Evolutionary conservation across 306 rosid species (phyloP), one percentile per base, ranked within the genome.

Genomic region (Inga laurina): DNA sequence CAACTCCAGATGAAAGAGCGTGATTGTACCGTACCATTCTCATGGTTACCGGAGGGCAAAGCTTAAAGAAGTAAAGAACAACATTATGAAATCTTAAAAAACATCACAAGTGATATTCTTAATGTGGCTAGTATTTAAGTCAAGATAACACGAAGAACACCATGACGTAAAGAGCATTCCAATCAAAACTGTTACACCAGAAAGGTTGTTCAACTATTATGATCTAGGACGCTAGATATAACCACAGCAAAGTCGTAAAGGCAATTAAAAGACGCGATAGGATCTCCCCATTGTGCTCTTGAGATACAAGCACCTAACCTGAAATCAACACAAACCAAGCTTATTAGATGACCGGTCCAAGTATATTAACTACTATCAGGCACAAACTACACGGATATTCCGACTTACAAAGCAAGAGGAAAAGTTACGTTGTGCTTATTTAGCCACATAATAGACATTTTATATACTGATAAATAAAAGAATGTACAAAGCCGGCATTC

Each of bases 261-360:
- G 59, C n/a, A 21, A 13, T 80, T 39, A 80, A 52, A 80, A 80
- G 57, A 80, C 77, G 32, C 83, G 83, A 14, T 69, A 68, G 56
- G 83, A 56, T 70, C 56, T 68, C 44, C 83, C 83, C 83, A 80
- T 80, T 5, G 83, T 80, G 62, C 83, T 80, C 83, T 80, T 80
- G 44, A 80, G 83, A 16, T 80, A 80, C 83, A 80, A 70, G 59
- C 83, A 80, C 77, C 83, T 37, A 3, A 80, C 83, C 83, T 80
- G 83, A 51, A 80, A 80, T 49, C 35, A 21, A 79, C 12, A 35
- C 39, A 41, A 79, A 6, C 1, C 66, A 39, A 39, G 8, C 8
- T 39, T 6, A 74, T 73, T 46, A 72, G 24, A 72, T 24, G 22
- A 46, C n/a, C 30, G 13, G 16, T 30, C 43, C 61, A 48, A 30